Percentiles rank a stretch among this genome's conserved stretches.
Conservation (phyloP, 23 red algal species). For the Gracilaria caudata region DNA sequence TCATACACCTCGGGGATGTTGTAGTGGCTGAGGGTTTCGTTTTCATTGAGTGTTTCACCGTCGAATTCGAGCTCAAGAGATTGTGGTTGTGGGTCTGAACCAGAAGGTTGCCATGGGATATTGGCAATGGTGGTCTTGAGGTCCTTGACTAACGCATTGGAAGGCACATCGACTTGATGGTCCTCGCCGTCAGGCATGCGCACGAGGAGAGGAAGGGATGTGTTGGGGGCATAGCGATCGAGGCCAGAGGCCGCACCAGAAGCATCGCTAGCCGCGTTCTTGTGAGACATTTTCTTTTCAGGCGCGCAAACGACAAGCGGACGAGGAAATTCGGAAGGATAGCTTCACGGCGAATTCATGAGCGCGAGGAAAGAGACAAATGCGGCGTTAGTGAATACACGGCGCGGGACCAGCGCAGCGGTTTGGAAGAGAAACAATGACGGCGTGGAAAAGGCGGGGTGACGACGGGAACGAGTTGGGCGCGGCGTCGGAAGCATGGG, state of each 20-base stretch:
- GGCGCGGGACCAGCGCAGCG: too few species aligned
- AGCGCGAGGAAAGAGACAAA: neutral
- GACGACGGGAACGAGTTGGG: too few species aligned
- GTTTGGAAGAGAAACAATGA: neutral
- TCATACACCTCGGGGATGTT: slow-evolving; percentile 74
- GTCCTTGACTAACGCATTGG: slow-evolving; percentile 61
- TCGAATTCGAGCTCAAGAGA: slow-evolving; percentile 59
- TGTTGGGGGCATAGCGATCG: slow-evolving; percentile 26
- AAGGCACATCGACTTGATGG: slow-evolving; percentile 54
- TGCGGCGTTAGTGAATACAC: neutral
- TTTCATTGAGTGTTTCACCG: slow-evolving; percentile 47
- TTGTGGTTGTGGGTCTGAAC: slow-evolving; percentile 13
- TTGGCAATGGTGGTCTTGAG: slow-evolving; percentile 51
- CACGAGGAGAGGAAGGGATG: slow-evolving; percentile 68
- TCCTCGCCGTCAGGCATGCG: slow-evolving; percentile 56
- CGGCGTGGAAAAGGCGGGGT: too few species aligned
- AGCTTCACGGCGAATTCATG: neutral
- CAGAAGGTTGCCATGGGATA: slow-evolving; percentile 10
- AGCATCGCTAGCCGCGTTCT: neutral
- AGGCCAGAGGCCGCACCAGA: neutral
- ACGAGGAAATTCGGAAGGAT: neutral
- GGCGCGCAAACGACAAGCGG: neutral
- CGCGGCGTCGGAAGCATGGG: too few species aligned
- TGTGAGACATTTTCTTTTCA: neutral
- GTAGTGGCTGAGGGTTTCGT: slow-evolving; percentile 50